Evolutionary conservation across 2,329 filamentous ascomycete genomes (phyloP).

Genomic region (Blastomyces emzantsi): DNA sequence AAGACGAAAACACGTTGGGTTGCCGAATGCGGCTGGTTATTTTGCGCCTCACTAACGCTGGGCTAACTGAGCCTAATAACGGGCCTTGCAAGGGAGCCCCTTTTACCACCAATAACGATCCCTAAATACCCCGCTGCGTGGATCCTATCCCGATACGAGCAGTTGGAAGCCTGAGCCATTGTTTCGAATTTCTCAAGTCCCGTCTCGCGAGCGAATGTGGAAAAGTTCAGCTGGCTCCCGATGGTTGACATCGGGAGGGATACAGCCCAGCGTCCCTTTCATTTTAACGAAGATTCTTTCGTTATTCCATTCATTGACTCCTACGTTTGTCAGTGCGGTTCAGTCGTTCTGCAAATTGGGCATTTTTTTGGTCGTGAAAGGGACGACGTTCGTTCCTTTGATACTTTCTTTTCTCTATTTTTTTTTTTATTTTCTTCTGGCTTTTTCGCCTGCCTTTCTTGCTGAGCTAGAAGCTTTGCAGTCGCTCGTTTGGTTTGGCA

Average conservation of each 20-base stretch:
- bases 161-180: not conserved
- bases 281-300: not conserved
- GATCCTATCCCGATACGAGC: not conserved
- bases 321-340: not conserved
- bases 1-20: not conserved
- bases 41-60: not conserved
- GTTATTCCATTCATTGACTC: not conserved
- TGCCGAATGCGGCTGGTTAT: not conserved
- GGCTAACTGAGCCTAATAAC: not conserved
- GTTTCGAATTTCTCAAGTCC: conserved; percentile 5
- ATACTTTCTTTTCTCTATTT: conserved; percentile 16
- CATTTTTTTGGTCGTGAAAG: not conserved
- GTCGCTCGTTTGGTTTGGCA: not conserved
- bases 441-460: conserved; percentile 15
- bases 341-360: not conserved
- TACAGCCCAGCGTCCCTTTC: not conserved
- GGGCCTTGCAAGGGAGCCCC: not conserved
- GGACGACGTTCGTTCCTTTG: conserved; percentile 1
- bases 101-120: not conserved
- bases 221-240: not conserved
- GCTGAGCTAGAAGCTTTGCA: conserved; percentile 16
- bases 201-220: not conserved
- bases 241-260: not conserved
- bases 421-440: conserved; percentile 14
- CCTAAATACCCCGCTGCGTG: not conserved